Percentiles rank a stretch among this genome's conserved stretches.
phyloP scores from a whole-genome alignment of 2,329 filamentous ascomycete species.

The Neobulgaria alba region DNA sequence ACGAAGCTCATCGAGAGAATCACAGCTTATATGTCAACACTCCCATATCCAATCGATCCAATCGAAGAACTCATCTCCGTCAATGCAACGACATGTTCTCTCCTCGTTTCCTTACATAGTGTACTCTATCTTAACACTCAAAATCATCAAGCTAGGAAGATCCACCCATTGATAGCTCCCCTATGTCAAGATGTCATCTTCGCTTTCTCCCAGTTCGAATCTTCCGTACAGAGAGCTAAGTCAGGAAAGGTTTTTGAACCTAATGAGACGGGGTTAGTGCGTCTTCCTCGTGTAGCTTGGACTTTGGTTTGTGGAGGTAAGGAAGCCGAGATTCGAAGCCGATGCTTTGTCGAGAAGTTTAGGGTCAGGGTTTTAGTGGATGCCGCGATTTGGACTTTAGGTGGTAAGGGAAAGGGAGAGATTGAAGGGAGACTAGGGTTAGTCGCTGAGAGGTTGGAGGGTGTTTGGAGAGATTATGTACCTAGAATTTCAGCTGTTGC shows the following conservation, averaged over 20 bases:
- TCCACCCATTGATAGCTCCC: constrained; percentile 5
- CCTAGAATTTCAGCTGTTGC: constrained; percentile 6
- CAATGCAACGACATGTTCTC: constrained; percentile 5
- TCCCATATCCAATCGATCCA: constrained; percentile 13
- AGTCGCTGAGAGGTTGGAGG: constrained; percentile 11
- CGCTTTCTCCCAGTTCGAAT: constrained; percentile 4
- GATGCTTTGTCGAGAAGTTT: constrained; percentile 15
- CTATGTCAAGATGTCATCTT: constrained; percentile 10
- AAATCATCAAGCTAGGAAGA: not conserved
- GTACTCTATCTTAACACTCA: constrained; percentile 3
- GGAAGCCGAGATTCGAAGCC: constrained; percentile 6
- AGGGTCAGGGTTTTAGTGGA: constrained; percentile 13
- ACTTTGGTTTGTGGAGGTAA: constrained; percentile 4
- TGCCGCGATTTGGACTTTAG: constrained; percentile 7
- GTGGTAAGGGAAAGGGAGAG: constrained; percentile 6
- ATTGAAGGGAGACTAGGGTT: constrained; percentile 8
- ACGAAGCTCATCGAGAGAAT: constrained; percentile 5
- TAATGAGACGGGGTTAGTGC: constrained; percentile 11
- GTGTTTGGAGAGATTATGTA: constrained; percentile 12
- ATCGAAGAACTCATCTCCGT: constrained; percentile 14
- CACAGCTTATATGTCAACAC: constrained; percentile 13
- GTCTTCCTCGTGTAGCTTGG: constrained; percentile 10
- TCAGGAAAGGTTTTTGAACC: constrained; percentile 11
- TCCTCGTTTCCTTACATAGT: constrained; percentile 7
- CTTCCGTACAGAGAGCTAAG: constrained; percentile 7